Base-by-base conservation (phyloP, 2,329 filamentous ascomycete species). In the Curvularia eragrostidis region DNA sequence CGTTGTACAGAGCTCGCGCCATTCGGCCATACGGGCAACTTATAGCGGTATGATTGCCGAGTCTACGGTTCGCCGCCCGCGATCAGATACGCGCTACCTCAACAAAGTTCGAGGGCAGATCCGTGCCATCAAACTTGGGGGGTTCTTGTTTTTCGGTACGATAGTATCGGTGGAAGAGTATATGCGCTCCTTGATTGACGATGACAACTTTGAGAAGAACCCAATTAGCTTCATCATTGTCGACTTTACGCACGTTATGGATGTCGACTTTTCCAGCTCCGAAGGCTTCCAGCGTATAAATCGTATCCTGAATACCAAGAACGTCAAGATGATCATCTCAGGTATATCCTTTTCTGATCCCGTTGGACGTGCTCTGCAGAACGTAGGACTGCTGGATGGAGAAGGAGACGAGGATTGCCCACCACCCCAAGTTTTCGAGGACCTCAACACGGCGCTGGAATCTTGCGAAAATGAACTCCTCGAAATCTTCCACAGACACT, bases 81-180 rank as follows among this genome's bases (percentile, higher is more conserved):
- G 91, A 0, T 88, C 93, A 3, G 95, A 99, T 68, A 89, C 93
- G 59, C 87, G 90, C 58, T 99, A 95, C 71, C 81, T 99, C 3
- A 88, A 89, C 59, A 85, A 94, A 64, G 93, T 95, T 15, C 93
- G 94, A 3, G 85, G 87, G 30, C 95, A 99, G 74, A 95, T 96
- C 32, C 90, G 91, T 57, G 88, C 98, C 48, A 90, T 96, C 70
- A 98, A 98, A 76, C 84, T 99, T 15, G 89, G 91, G 0, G 94
- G 95, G 0, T 98, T 94, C 71, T 85, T 99, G n/a, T 99, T 99
- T 82, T 99, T 99, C 67, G 95, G 95, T 15, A 98, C 93, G 2
- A 97, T 99, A 64, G 94, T 97, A 52, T 92, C 91, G 47, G 94
- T 99, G 0, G 95, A 99, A 76, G 90, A 91, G 62, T 90, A 90